Percentiles rank a stretch among this genome's conserved stretches.
These are phyloP conservation scores for Penicillium glabrum DNA, from an alignment of 2,329 filamentous ascomycete genomes.

Conservation along the genomic window DNA sequence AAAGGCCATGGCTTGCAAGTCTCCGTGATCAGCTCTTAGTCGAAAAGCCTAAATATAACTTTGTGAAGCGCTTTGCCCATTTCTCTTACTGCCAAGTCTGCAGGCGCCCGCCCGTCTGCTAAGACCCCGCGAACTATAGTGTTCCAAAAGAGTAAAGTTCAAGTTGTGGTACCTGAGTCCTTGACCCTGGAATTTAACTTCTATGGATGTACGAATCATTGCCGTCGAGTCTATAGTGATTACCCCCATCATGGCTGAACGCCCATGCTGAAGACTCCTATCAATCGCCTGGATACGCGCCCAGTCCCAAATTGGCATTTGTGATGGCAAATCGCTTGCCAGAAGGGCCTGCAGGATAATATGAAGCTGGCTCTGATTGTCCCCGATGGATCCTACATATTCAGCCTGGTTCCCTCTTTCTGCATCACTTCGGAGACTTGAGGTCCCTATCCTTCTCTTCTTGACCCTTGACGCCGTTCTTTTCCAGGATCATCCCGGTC, in stretches of 20 bases:
- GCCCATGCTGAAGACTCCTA: slow-evolving; percentile 1
- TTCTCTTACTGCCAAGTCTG: slow-evolving; percentile 19
- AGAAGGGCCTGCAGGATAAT: background rate
- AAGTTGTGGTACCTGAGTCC: slow-evolving; percentile 1
- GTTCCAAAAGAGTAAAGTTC: background rate
- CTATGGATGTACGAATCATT: slow-evolving; percentile 5
- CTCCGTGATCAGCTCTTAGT: background rate
- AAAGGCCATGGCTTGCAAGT: background rate
- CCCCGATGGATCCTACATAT: slow-evolving; percentile 12
- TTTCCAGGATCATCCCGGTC: slow-evolving; percentile 8
- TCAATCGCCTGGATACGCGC: slow-evolving; percentile 7
- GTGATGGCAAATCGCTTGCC: slow-evolving; percentile 16
- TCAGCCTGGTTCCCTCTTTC: slow-evolving; percentile 1
- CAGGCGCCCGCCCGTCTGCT: slow-evolving; percentile 14
- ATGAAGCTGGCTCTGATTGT: background rate
- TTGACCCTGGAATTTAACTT: slow-evolving; percentile 5
- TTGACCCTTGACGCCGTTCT: slow-evolving; percentile 10
- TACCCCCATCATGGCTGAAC: background rate
- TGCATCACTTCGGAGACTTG: slow-evolving; percentile 2
- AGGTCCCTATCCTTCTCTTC: slow-evolving; percentile 5
- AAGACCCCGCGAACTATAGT: slow-evolving; percentile 3
- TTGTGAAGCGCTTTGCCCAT: background rate
- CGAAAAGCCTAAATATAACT: slow-evolving; percentile 12
- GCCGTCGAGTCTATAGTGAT: background rate
- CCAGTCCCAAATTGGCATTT: slow-evolving; percentile 3